A percentile compares a stretch with the other conserved stretches of the same genome.
These are phyloP conservation scores for Usnea hakonensis DNA, from an alignment of 495 filamentous ascomycete genomes.

Conservation along the genomic window DNA sequence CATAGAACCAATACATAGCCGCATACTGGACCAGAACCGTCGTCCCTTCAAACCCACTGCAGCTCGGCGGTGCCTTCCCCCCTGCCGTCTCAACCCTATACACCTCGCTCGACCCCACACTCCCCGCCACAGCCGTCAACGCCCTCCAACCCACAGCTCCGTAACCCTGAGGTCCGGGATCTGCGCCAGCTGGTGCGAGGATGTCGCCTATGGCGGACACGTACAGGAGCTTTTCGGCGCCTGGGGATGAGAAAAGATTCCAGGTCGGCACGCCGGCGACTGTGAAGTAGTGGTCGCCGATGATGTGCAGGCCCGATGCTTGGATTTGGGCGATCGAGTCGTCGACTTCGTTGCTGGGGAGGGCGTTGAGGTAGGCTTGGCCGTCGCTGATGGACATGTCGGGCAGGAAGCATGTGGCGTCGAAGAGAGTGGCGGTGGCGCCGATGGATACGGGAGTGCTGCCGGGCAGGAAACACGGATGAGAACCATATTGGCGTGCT, in stretches of 20 bases:
- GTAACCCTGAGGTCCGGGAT: conserved; percentile 54
- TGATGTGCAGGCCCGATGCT: background rate
- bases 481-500: conserved; percentile 2
- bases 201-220: conserved; percentile 7
- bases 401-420: conserved; percentile 43
- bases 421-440: conserved; percentile 60
- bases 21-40: background rate
- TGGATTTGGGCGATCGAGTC: background rate
- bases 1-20: conserved; percentile 6
- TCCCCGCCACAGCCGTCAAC: conserved; percentile 69
- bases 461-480: conserved; percentile 41
- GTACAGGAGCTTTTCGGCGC: background rate
- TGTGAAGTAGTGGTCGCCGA: background rate
- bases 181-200: conserved; percentile 36
- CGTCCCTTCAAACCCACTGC: background rate
- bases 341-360: background rate
- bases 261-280: background rate
- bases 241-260: too few relatives aligned
- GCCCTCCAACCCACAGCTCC: conserved; percentile 63
- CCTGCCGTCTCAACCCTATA: conserved; percentile 34
- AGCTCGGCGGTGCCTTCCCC: conserved; percentile 15
- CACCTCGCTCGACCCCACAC: conserved; percentile 60
- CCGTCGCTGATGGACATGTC: conserved; percentile 5
- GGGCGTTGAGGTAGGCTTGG: background rate
- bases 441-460: background rate